Percentiles rank a stretch among this genome's conserved stretches.
Conservation (phyloP, 768 basidiomycete species). For the Trametes villosa region DNA sequence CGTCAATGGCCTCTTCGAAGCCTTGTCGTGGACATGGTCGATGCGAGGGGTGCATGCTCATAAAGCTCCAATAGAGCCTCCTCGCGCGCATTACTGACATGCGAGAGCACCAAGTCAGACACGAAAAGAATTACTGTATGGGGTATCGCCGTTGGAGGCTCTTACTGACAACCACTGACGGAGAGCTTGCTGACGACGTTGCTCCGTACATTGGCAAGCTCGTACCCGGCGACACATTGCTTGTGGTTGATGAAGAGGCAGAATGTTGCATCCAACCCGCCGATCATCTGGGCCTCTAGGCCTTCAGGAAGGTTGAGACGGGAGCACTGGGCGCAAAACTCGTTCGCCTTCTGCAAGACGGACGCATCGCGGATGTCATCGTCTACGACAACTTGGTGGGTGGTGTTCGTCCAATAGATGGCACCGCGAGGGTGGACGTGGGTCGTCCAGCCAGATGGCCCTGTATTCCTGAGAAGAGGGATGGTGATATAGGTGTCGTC, state of each 20-base stretch:
- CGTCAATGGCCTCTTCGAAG: constrained; percentile 50
- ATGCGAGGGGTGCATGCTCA: constrained; percentile 55
- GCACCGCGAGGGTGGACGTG: constrained; percentile 53
- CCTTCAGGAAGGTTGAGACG: constrained; percentile 39
- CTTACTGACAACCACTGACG: constrained; percentile 25
- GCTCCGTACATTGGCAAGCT: constrained; percentile 25
- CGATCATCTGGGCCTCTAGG: constrained; percentile 50
- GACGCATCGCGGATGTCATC: constrained; percentile 52
- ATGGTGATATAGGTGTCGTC: constrained; percentile 8
- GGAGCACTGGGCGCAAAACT: constrained; percentile 36
- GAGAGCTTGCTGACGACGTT: constrained; percentile 12
- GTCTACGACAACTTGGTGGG: constrained; percentile 48
- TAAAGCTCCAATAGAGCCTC: constrained; percentile 56
- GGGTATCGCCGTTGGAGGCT: not conserved
- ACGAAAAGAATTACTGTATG: too few species aligned
- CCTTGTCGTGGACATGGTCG: constrained; percentile 46
- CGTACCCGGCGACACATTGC: constrained; percentile 51
- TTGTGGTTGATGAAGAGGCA: constrained; percentile 51
- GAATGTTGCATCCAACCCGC: constrained; percentile 34
- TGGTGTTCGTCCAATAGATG: constrained; percentile 52
- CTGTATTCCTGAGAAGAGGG: not conserved
- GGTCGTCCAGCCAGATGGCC: constrained; percentile 41
- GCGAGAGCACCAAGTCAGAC: too few species aligned
- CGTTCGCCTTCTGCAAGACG: constrained; percentile 36
- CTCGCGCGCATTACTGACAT: constrained; percentile 52